Conservation (phyloP, 495 filamentous ascomycete genomes). For the Lophiostoma macrostomum region DNA sequence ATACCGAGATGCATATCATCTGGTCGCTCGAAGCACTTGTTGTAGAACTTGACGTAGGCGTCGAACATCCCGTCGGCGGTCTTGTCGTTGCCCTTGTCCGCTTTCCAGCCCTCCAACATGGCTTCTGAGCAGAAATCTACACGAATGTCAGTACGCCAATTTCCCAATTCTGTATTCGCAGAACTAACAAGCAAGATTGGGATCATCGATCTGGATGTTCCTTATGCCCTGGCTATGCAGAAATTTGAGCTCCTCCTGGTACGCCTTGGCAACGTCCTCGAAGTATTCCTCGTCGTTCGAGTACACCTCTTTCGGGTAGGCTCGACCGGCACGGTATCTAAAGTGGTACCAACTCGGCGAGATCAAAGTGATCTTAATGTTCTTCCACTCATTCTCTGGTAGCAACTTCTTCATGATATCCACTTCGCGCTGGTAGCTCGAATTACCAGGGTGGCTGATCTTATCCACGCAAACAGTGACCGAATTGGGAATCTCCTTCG, state of each 20-base stretch:
- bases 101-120: slow-evolving; percentile 60
- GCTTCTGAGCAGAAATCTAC: slow-evolving; percentile 59
- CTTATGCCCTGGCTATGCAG: slow-evolving; percentile 39
- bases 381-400: slow-evolving; percentile 37
- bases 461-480: slow-evolving; percentile 40
- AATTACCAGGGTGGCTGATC: slow-evolving; percentile 37
- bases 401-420: slow-evolving; percentile 39
- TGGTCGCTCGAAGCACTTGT: slow-evolving; percentile 53
- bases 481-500: slow-evolving; percentile 39
- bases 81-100: slow-evolving; percentile 54
- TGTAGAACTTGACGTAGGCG: slow-evolving; percentile 62
- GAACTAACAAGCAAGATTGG: slow-evolving; percentile 49
- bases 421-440: slow-evolving; percentile 36
- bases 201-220: slow-evolving; percentile 45
- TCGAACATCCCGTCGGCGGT: slow-evolving; percentile 53
- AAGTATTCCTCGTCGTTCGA: slow-evolving; percentile 41
- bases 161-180: not conserved
- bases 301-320: slow-evolving; percentile 38
- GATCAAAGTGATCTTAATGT: slow-evolving; percentile 42
- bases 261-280: slow-evolving; percentile 40
- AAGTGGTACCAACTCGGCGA: slow-evolving; percentile 41
- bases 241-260: slow-evolving; percentile 38
- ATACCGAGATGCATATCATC: slow-evolving; percentile 63
- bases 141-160: not conserved
- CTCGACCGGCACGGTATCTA: slow-evolving; percentile 35